Evolutionary conservation across 495 filamentous ascomycete genomes (phyloP).

Genomic region (Daldinia grandis): DNA sequence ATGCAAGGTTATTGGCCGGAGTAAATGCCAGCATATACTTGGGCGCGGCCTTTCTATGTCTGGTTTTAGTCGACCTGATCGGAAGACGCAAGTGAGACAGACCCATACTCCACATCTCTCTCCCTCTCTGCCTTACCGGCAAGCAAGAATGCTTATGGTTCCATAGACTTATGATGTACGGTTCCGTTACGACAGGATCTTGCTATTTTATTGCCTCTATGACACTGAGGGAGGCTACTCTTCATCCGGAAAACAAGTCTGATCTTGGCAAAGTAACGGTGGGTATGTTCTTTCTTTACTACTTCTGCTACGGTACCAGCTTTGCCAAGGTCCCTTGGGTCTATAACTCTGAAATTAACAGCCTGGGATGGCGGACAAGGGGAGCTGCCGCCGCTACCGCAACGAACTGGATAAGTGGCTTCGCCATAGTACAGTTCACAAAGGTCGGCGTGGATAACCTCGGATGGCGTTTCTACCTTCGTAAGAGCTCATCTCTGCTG

Average conservation of each 20-base stretch:
- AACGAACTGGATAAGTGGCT: conserved; percentile 50
- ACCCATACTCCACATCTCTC: background rate
- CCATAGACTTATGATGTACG: conserved; percentile 58
- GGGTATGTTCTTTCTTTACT: conserved; percentile 50
- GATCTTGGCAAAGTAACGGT: conserved; percentile 40
- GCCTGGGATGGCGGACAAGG: conserved; percentile 49
- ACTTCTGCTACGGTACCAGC: conserved; percentile 49
- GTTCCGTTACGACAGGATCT: conserved; percentile 41
- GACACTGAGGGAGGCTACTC: conserved; percentile 34
- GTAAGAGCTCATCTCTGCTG: conserved; percentile 10
- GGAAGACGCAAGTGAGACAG: conserved; percentile 44
- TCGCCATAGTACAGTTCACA: conserved; percentile 51
- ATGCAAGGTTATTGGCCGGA: conserved; percentile 45
- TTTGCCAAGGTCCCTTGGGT: conserved; percentile 53
- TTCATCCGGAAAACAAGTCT: conserved; percentile 31
- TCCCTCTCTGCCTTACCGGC: background rate
- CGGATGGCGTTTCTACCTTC: conserved; percentile 49
- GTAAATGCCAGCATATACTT: conserved; percentile 45
- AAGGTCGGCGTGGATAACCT: conserved; percentile 47
- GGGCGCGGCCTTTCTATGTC: conserved; percentile 41
- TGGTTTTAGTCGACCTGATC: conserved; percentile 41
- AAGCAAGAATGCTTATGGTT: conserved; percentile 7
- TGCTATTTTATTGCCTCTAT: conserved; percentile 45
- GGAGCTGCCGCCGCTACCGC: conserved; percentile 51
- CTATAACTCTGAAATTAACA: conserved; percentile 54